Base-by-base conservation (phyloP, 805 yeast species). In the Ogataea thermomethanolica region DNA sequence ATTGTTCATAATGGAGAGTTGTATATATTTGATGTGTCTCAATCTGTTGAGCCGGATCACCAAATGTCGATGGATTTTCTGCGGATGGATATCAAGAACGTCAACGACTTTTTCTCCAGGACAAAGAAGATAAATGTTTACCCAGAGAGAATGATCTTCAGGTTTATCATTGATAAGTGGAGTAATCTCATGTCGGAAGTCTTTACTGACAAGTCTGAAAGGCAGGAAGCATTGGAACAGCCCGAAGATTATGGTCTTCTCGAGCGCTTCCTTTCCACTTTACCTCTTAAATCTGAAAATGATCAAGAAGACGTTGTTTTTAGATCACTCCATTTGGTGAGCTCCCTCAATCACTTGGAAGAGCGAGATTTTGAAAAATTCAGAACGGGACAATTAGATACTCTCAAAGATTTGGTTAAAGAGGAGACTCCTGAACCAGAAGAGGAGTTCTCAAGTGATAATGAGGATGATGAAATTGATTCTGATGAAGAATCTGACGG, bases 21-120 rank as follows among this genome's bases (percentile, higher is more conserved):
- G 22, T 89, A 84, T 64, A 85, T 93, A 43, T 86, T 93, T 51
- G 99, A 93, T 66, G 99, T 93, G 8, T 90, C 98, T 1, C 99
- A 93, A 61, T 81, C 95, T 27, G 98, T 93, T 17, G 98, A 93
- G 61, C 97, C 96, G 8, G 96, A 89, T 53, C 99, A 93, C 64
- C 98, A 96, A 8, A 88, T 88, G 88, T 84, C 95, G 30, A 70
- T 93, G 49, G 98, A 93, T 61, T 93, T 93, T 59, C 66, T 93
- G 45, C 72, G 99, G 58, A 93, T 93, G 99, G 99, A 93, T 65
- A 90, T 93, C 57, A 93, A 91, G 61, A 93, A 93, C 57, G 86
- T 91, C 17, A 93, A 91, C 56, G 93, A 86, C 53, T 93, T 82
- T 61, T 93, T 93, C 55, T 71, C 73, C 43, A 72, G 80, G 45